Evolutionary conservation across 2,329 filamentous ascomycete genomes (phyloP).

Genomic region (Fusarium sulawesiense): DNA sequence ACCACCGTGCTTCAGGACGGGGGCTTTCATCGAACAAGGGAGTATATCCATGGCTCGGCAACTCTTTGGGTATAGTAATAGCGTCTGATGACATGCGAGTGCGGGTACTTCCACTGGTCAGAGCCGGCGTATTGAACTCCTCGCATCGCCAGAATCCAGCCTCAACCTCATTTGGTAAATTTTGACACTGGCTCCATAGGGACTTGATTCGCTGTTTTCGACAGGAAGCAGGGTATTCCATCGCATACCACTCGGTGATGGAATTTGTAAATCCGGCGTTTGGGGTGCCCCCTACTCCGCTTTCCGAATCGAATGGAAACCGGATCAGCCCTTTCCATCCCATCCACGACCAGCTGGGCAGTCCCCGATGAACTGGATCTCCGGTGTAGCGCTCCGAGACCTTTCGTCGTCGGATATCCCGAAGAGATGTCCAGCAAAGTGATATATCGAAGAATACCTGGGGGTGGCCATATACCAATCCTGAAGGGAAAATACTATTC

Average conservation of each 20-base stretch:
- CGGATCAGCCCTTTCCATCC: neutral
- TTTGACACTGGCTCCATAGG: neutral
- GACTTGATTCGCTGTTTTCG: neutral
- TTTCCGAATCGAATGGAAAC: accelerated
- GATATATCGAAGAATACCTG: neutral
- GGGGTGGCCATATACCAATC: neutral
- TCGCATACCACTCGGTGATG: neutral
- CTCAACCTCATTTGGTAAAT: neutral
- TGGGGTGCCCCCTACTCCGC: accelerated
- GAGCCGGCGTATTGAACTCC: neutral
- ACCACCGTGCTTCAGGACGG: neutral
- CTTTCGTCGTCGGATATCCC: neutral
- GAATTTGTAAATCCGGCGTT: neutral
- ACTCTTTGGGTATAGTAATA: neutral
- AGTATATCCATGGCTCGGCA: neutral
- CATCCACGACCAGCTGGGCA: neutral
- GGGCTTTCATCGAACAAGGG: accelerated
- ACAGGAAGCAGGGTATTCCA: neutral
- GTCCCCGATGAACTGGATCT: accelerated
- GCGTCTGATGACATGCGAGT: too few relatives aligned
- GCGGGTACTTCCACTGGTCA: too few relatives aligned
- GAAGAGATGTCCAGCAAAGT: neutral
- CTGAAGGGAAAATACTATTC: neutral
- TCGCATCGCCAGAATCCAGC: neutral
- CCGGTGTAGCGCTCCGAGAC: neutral